Percentiles rank a stretch among this genome's conserved stretches.
phyloP scores from a whole-genome alignment of 2,329 filamentous ascomycete species.

The Neonectria ditissima region DNA sequence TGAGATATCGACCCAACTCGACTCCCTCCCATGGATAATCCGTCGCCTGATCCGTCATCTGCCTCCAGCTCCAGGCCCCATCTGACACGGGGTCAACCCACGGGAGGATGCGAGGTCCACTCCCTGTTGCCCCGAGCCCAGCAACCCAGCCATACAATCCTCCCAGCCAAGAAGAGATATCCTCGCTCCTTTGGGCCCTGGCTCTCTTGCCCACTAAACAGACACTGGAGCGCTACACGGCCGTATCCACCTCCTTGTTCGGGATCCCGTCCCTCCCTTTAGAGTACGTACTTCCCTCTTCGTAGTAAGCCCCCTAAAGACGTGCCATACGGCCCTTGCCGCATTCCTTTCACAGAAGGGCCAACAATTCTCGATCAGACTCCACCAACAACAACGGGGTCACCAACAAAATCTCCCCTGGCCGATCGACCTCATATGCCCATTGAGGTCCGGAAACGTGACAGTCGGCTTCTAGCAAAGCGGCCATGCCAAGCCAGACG shows the following conservation, averaged over 20 bases:
- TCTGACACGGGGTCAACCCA: conserved; percentile 25
- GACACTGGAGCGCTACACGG: conserved; percentile 12
- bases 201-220: conserved; percentile 27
- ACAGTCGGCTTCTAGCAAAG: neutral
- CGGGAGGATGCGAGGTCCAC: conserved; percentile 25
- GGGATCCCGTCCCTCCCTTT: conserved; percentile 28
- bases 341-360: conserved; percentile 8
- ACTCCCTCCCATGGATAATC: too few relatives aligned
- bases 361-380: conserved; percentile 9
- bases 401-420: conserved; percentile 10
- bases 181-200: conserved; percentile 33
- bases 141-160: conserved; percentile 26
- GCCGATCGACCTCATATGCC: too few relatives aligned
- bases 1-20: neutral
- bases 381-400: neutral
- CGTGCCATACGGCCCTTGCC: conserved; percentile 3
- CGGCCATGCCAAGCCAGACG: too few relatives aligned
- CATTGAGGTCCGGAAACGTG: neutral
- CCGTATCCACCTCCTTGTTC: conserved; percentile 40
- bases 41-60: conserved; percentile 32
- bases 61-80: conserved; percentile 21
- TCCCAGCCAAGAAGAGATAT: conserved; percentile 34
- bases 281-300: too few relatives aligned
- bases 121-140: conserved; percentile 25
- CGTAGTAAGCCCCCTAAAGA: neutral